A percentile compares a stretch with the other conserved stretches of the same genome.
phyloP scores from a whole-genome alignment of 306 rosid genomes.

The Urtica urens region DNA sequence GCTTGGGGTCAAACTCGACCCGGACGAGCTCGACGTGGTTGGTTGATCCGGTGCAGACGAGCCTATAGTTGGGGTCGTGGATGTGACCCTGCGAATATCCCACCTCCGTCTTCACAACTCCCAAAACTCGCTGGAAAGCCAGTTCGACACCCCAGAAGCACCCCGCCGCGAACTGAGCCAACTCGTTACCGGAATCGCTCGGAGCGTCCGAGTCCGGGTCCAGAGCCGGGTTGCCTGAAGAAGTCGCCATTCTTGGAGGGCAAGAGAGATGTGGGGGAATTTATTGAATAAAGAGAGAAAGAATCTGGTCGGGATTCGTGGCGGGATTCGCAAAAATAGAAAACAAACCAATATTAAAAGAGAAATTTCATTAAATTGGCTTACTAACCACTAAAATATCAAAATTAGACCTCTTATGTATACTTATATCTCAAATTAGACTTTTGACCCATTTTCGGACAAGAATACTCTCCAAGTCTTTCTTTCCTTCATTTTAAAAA shows the following conservation, averaged over 20 bases:
- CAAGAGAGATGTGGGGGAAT: no score
- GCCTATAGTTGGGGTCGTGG: conserved; percentile 46
- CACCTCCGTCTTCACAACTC: conserved; percentile 72
- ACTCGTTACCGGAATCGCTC: conserved; percentile 38
- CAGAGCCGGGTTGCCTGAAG: conserved; percentile 28
- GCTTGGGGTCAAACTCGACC: conserved; percentile 60
- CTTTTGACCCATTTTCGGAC: no score
- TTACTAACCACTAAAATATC: no score
- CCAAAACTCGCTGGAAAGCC: conserved; percentile 53
- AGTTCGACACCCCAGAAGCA: conserved; percentile 89
- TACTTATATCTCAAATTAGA: no score
- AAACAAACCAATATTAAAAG: no score
- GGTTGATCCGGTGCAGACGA: conserved; percentile 51
- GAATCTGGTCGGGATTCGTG: no score
- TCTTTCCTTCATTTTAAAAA: no score
- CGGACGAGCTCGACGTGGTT: conserved; percentile 76
- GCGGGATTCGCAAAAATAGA: no score
- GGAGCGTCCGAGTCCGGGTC: conserved; percentile 50
- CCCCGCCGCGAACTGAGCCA: conserved; percentile 76
- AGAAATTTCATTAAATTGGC: no score
- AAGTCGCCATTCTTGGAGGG: conserved; percentile 13
- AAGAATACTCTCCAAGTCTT: no score
- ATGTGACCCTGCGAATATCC: conserved; percentile 76
- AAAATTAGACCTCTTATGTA: no score
- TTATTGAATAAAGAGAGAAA: no score